Base-by-base conservation (phyloP, 257 asterid species). In the Solanum virginianum region DNA sequence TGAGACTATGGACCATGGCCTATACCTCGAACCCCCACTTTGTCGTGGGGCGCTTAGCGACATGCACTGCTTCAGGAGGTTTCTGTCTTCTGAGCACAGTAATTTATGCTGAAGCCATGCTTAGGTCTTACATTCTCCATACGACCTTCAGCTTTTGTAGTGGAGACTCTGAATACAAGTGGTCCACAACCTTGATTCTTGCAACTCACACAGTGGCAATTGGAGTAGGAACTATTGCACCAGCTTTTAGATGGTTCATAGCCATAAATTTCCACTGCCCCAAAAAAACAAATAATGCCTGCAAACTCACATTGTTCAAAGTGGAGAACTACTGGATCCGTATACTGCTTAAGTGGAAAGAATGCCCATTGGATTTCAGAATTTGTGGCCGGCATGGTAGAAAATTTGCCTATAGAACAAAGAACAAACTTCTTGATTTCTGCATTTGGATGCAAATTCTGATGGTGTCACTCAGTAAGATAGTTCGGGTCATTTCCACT, bases 1-100 rank as follows among this genome's bases (percentile, higher is more conserved):
- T 87, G 56, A 91, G 90, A 80, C 90, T 89, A 81, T 95, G 99
- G 99, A 94, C 93, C 93, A 95, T 94, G 99, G 99, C 99, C 2
- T 95, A 93, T 82, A 94, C 97, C 56, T 89, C 97, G 53, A 89
- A 85, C 83, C 99, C 98, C 0, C 99, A 94, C 82, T 95, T 94
- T 18, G 99, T 95, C 60, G 65, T 86, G 88, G 95, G 90, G 10
- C 98, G 98, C 29, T 55, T 92, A 22, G 95, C 97, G 0, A 96
- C 99, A 0, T 92, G 98, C 84, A 93, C 92, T 0, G 95, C 93
- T 4, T 93, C 98, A 0, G 98, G 98, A 0, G 97, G 96, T 6
- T 92, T 94, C 86, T 94, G 98, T 87, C 90, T 95, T 12, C 72
- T 95, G 41, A 86, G 92, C 85, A 88, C 96, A 0, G 83, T 86